Base-by-base conservation (phyloP, 1,284 basidiomycete species). In the Termitomyces sp. region DNA sequence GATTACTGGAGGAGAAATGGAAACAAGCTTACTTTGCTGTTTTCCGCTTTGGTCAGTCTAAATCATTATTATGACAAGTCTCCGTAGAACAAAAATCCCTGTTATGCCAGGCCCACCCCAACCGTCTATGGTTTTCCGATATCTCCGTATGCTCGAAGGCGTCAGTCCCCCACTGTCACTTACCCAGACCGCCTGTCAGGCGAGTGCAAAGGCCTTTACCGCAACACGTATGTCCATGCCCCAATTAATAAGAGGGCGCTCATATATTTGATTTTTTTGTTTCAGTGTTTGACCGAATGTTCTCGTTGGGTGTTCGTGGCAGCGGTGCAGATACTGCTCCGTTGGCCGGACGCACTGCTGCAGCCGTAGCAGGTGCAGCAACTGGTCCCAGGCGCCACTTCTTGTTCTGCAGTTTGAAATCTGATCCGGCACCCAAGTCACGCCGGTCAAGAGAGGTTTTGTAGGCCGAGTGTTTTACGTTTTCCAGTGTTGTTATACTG, bases 1-100 rank as follows among this genome's bases (percentile, higher is more conserved):
- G 83, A n/a, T 71, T 88, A n/a, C 78, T 97, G 7, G 92, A 96
- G 63, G 94, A 96, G 57, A 94, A 94, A 66, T 97, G 93, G 92
- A 75, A 84, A 39, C 87, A 89, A 62, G 93, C 91, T 0, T 94
- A 95, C 64, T 80, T 84, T 48, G 82, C 91, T 13, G 87, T 93
- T 14, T 92, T 93, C 65, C 81, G 93, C 41, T 96, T 93, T 67
- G 93, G 91, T 81, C 38, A 46, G 75, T 51, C 26, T 7, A 28
- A 13, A 62, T 18, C 39, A 28, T 62, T 18, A 57, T 40, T 4
- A 24, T 44, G n/a, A 19, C 30, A n/a, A 34, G 11, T 18, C 10
- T 1, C 9, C 21, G 19, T 42, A 14, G 16, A 91, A 91, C 65
- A 80, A 91, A 43, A 94, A 92, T 66, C 88, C 80, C 35, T 46